Evolutionary conservation across 2,329 filamentous ascomycete species (phyloP), one percentile per base, ranked within the genome.

Genomic region (Botrytis medusae): DNA sequence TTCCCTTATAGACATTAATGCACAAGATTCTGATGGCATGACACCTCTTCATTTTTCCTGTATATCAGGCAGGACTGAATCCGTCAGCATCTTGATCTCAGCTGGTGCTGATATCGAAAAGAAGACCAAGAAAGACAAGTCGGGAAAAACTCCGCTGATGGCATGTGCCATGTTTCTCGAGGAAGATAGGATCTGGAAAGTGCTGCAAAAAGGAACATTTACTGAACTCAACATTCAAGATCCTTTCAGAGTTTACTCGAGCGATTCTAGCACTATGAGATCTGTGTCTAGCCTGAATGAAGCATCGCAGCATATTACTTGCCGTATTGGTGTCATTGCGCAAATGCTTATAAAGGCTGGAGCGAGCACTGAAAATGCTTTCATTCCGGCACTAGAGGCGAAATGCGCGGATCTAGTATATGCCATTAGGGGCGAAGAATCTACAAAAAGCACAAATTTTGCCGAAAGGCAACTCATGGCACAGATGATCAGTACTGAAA

Each of bases 1-100:
- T 29, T 46, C 60, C 0, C 18, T 37, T 0, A 57, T 69, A 20
- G n/a, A 46, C 2, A 25, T 76, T 29, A 44, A 74, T 32, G 40
- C n/a, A 20, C 42, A n/a, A 29, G 74, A 74, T 32, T 60, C 22
- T 4, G 25, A 61, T 12, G 74, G 72, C 9, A 44, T 69, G 29
- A 73, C 75, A 42, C 71, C 75, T 61, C 69, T 76, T 32, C 72
- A 76, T 57, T 51, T 75, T 68, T 74, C 74, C 6, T 74, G 69
- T 34, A 51, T 69, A 40, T 77, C 75, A 5, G 75, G 75, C 25
- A 32, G 72, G 68, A 62, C 72, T 22, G 75, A 77, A 67, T 70
- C 68, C 16, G 74, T 74, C 4, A 57, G 70, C 29, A 64, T 70
- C n/a, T 51, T 77, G 8, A 61, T 76, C 8, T 61, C 59, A 48